Base-by-base conservation (phyloP, 2,329 filamentous ascomycete species). In the Exophiala alcalophila region DNA sequence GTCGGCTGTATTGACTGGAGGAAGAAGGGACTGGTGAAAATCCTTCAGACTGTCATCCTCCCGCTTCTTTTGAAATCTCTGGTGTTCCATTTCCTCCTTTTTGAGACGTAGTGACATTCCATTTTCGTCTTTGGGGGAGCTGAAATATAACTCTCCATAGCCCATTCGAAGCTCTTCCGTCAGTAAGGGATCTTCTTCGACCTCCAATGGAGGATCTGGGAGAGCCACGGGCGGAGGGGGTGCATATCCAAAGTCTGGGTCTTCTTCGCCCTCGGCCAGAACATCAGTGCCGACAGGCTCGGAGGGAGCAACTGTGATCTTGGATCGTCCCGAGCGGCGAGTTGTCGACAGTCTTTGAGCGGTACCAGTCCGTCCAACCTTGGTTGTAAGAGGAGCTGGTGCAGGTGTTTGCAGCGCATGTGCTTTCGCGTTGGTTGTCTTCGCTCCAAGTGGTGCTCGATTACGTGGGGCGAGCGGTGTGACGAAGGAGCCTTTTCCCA, bases 401-500 rank as follows among this genome's bases (percentile, higher is more conserved):
- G 77, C 81, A 5, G 78, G 78, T 3, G 81, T 82, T 51, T 84
- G 81, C 53, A 81, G 76, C 35, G 73, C 74, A 60, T 73, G 79
- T 47, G 83, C 77, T 71, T 94, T 97, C 40, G 86, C 88, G 65
- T 98, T 98, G 38, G 92, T 97, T 1, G 91, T 97, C 67, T 98
- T 98, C 73, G 87, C 84, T 23, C 91, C 91, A 33, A 98, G 71
- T 9, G 88, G 86, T 25, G 90, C 89, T 58, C 91, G 81, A 47
- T 73, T 82, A 46, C 81, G 80, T 36, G 82, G 76, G 42, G 75
- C 85, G 59, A 86, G 74, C 21, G 91, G 91, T 15, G 91, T 97
- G 40, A 85, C 70, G 58, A 94, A 82, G 23, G 76, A 77, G 66
- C 79, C 76, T 59, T 78, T 80, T 57, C 79, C 74, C 51, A 68